A percentile compares a stretch with the other conserved stretches of the same genome.
Evolutionary conservation across 345 rosid species (phyloP).

Genomic region (Salix suchowensis): DNA sequence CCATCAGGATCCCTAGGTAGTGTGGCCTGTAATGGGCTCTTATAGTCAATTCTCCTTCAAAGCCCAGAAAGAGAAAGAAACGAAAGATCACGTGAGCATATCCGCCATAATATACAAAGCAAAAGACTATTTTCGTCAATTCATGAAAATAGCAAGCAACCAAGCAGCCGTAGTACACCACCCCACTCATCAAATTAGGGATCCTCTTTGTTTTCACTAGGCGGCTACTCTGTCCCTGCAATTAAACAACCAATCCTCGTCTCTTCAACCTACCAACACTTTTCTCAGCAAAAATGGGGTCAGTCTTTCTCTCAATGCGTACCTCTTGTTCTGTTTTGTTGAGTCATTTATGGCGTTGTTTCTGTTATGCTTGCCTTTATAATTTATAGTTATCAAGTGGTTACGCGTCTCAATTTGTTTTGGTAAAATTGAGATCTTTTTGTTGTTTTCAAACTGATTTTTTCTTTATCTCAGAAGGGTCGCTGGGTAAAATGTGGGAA

Average conservation of each 20-base stretch:
- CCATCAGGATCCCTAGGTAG: no score
- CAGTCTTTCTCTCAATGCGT: not conserved
- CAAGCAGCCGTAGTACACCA: not conserved
- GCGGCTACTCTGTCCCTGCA: not conserved
- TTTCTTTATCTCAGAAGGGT: not conserved
- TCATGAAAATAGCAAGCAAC: not conserved
- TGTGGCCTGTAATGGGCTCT: no score
- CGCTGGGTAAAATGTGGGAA: not conserved
- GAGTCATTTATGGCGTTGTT: not conserved
- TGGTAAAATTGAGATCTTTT: not conserved
- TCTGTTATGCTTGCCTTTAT: not conserved
- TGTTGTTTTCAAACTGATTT: not conserved
- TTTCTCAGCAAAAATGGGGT: constrained; percentile 13
- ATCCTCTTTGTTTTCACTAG: not conserved
- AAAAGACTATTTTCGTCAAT: not conserved
- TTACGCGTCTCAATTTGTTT: not conserved
- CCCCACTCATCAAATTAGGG: not conserved
- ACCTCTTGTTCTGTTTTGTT: not conserved
- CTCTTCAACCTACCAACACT: not conserved
- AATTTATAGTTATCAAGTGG: not conserved
- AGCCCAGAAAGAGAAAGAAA: not conserved
- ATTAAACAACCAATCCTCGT: not conserved
- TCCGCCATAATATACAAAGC: not conserved
- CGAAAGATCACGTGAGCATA: not conserved
- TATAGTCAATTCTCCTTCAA: no score